Percentiles rank a stretch among this genome's conserved stretches.
phyloP scores from a whole-genome alignment of 495 filamentous ascomycete genomes.

The Penicillium canescens region DNA sequence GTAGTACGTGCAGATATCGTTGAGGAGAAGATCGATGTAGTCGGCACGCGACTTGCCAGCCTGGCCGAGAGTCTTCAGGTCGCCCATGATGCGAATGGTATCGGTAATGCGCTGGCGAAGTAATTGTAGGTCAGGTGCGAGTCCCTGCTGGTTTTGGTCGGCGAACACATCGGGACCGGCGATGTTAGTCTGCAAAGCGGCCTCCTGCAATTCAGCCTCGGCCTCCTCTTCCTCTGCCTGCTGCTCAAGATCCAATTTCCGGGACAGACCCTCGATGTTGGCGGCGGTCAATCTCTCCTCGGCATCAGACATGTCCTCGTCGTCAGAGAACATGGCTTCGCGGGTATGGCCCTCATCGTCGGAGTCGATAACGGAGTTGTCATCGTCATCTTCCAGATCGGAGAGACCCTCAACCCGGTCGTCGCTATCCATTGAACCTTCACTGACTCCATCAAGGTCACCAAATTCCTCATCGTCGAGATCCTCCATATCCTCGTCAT shows the following conservation, averaged over 20 bases:
- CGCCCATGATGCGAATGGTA: constrained; percentile 84
- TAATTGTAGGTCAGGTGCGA: constrained; percentile 87
- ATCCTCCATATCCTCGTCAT: constrained; percentile 38
- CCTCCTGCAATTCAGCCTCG: constrained; percentile 74
- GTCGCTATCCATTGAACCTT: constrained; percentile 51
- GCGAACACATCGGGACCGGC: constrained; percentile 72
- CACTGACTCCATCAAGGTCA: constrained; percentile 53
- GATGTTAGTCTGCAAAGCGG: constrained; percentile 94
- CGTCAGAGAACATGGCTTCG: constrained; percentile 85
- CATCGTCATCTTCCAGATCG: constrained; percentile 58
- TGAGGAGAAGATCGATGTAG: constrained; percentile 80
- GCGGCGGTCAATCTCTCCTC: constrained; percentile 93
- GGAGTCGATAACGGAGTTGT: constrained; percentile 74
- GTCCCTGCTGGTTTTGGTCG: constrained; percentile 55
- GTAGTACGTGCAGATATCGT: constrained; percentile 93
- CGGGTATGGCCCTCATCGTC: constrained; percentile 59
- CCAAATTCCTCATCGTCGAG: constrained; percentile 51
- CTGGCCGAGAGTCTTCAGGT: constrained; percentile 77
- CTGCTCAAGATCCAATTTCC: constrained; percentile 71
- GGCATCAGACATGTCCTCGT: constrained; percentile 85
- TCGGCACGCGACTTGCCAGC: constrained; percentile 78
- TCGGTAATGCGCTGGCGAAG: constrained; percentile 90
- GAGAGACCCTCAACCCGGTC: constrained; percentile 48
- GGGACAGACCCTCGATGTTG: constrained; percentile 90
- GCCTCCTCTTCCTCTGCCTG: constrained; percentile 70